Evolutionary conservation across 2,329 filamentous ascomycete genomes (phyloP), one percentile per base, ranked within the genome.

Genomic region (Torrubiella hemipterigena): DNA sequence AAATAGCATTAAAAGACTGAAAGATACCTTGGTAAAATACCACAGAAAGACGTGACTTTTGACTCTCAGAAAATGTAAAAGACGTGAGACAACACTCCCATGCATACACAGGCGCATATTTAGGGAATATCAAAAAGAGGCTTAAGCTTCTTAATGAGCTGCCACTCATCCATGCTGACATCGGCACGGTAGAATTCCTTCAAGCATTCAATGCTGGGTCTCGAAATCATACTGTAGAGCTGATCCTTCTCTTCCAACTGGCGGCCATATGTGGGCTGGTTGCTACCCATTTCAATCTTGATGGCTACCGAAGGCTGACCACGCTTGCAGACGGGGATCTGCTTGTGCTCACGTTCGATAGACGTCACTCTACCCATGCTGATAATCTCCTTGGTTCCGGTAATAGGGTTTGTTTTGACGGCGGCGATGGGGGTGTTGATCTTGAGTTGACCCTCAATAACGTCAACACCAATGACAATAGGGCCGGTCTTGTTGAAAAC

Each of bases 401-500:
- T 93, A 13, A 73, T 70, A 0, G 82, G 58, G 52, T 93, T 93
- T 38, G 69, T 75, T 62, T 83, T 93, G 38, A 98, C 76, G 4
- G 78, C 85, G 2, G 85, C 81, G 43, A 98, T 80, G 6, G 91
- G 91, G 6, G 93, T 95, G 55, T 89, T 83, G 46, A 94, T 65
- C 47, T 77, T 76, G 31, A 98, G 69, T 45, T 76, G 81, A 18
- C 93, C 91, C 38, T 96, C 91, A n/a, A 82, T 60, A 20, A 96
- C 89, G 59, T 98, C 93, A 19, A 96, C 81, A 63, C 91, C 91
- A 29, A 98, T 67, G 36, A 98, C 84, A 45, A 98, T 96, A 22
- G 91, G 91, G 43, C 77, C 74, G 31, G 87, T 94, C 73, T 98
- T 98, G 72, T 96, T 96, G 74, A 98, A 98, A 17, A 98, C 82